A percentile compares a stretch with the other conserved stretches of the same genome.
Conservation (phyloP, 768 basidiomycete genomes). For the Naganishia friedmannii region DNA sequence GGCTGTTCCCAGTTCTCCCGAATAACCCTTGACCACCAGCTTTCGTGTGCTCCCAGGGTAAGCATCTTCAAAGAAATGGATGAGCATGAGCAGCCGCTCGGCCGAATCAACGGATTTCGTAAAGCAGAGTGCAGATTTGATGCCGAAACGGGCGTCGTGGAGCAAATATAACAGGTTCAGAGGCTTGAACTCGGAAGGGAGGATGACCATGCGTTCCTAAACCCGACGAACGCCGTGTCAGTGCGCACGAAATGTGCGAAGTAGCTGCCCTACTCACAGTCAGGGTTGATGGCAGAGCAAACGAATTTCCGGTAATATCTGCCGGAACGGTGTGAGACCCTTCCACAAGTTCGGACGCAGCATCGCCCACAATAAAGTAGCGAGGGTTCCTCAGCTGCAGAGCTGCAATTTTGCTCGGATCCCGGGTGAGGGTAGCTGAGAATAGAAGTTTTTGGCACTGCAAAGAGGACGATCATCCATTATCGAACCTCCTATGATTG, state of each 20-base stretch:
- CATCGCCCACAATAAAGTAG: slow-evolving; percentile 78
- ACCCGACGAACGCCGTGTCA: background rate
- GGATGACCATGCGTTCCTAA: slow-evolving; percentile 84
- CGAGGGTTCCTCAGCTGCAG: slow-evolving; percentile 73
- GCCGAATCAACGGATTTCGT: slow-evolving; percentile 96
- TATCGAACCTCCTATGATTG: background rate
- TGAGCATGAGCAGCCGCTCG: slow-evolving; percentile 70
- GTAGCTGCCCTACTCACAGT: slow-evolving; percentile 56
- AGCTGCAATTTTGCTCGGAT: slow-evolving; percentile 86
- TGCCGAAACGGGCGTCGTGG: slow-evolving; percentile 56
- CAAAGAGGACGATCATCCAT: background rate
- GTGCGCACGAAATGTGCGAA: too few relatives aligned
- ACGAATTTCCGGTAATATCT: slow-evolving; percentile 47
- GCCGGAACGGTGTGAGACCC: slow-evolving; percentile 32
- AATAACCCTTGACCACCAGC: slow-evolving; percentile 67
- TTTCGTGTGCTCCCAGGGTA: slow-evolving; percentile 37
- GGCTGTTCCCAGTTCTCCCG: slow-evolving; percentile 70
- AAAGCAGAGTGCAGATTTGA: slow-evolving; percentile 79
- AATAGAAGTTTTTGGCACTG: slow-evolving; percentile 90
- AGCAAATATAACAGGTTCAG: slow-evolving; percentile 84
- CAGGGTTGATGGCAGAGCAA: slow-evolving; percentile 71
- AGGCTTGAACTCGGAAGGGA: slow-evolving; percentile 75
- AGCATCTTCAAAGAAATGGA: slow-evolving; percentile 73
- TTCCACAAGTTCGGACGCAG: slow-evolving; percentile 43
- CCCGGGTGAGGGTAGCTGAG: slow-evolving; percentile 89